Evolutionary conservation across 768 basidiomycete species (phyloP), one percentile per base, ranked within the genome.

Genomic region (Albatrellus ellisii): DNA sequence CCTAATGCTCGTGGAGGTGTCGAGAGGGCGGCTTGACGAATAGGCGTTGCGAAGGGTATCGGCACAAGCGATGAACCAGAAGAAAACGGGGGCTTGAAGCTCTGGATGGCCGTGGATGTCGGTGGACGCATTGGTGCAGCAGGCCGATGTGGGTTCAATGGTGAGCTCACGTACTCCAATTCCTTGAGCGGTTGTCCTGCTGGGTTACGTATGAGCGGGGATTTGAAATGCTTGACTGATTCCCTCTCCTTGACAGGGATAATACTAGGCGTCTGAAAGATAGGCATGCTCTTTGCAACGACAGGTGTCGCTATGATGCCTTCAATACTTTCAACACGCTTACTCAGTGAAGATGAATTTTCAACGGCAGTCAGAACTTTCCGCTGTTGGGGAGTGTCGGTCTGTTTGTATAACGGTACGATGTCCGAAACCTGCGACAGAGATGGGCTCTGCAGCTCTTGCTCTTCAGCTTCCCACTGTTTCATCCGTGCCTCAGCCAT

Each of bases 381-480:
- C 6, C 40, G 27, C 11, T 15, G 11, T 3, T 27, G 40, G 5
- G 40, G 33, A 11, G 40, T 41, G 20, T 11, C 18, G 25, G 15
- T 11, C 17, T 25, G 40, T n/a, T 18, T 34, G 27, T 35, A 32
- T 31, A 17, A 22, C 18, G 25, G 11, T 31, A 25, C 37, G 32
- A 2, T 26, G 22, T 3, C 12, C 15, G 41, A 39, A 14, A 17
- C 36, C 36, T 12, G 29, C 18, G 12, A 27, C 6, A 9, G 17
- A 27, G 17, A 27, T 40, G 35, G 21, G 29, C 27, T 5, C 29
- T 1, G 14, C 33, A 26, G 10, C 6, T 10, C 4, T 4, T 26
- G 18, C 6, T 51, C 50, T 28, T 46, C 45, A 14, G 28, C 39
- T 36, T 32, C 48, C 50, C 47, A 46, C 14, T 32, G 45, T 29